Conservation (phyloP, 805 yeast species). For the Candida wancherniae region DNA sequence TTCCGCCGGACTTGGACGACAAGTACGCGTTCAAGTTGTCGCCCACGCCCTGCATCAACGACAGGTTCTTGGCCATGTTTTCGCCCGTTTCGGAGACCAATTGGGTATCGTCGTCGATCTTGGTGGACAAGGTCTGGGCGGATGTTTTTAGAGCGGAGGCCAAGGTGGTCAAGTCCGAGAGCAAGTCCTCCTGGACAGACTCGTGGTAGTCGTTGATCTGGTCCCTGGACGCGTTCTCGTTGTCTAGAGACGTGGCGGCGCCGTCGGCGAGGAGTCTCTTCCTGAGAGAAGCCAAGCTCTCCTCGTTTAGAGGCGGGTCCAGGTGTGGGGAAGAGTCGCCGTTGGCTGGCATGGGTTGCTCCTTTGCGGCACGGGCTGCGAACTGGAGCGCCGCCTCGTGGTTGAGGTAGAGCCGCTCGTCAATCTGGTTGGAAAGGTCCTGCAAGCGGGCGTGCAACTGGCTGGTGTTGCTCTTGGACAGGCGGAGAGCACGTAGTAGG, state of each 20-base stretch:
- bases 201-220: conserved; percentile 36
- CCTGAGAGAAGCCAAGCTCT: conserved; percentile 14
- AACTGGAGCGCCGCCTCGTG: too few relatives aligned
- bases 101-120: conserved; percentile 30
- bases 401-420: conserved; percentile 9
- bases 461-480: conserved; percentile 7
- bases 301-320: too few relatives aligned
- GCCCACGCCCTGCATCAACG: conserved; percentile 24
- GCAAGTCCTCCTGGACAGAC: conserved; percentile 43
- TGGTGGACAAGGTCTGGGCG: conserved; percentile 40
- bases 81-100: conserved; percentile 33
- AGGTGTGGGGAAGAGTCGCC: too few relatives aligned
- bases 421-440: conserved; percentile 8
- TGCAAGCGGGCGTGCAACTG: conserved; percentile 5
- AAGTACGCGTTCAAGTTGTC: conserved; percentile 35
- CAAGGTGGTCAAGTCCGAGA: conserved; percentile 45
- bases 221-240: conserved; percentile 12
- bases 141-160: conserved; percentile 45
- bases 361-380: too few relatives aligned
- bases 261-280: conserved; percentile 15
- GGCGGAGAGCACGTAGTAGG: conserved; percentile 11
- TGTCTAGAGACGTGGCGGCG: conserved; percentile 9
- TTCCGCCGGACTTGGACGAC: conserved; percentile 37
- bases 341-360: too few relatives aligned
- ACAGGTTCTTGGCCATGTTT: conserved; percentile 24